A percentile compares a stretch with the other conserved stretches of the same genome.
These are phyloP conservation scores for Curvularia sp. DNA, from an alignment of 2,329 filamentous ascomycete genomes.

Conservation along the genomic window DNA sequence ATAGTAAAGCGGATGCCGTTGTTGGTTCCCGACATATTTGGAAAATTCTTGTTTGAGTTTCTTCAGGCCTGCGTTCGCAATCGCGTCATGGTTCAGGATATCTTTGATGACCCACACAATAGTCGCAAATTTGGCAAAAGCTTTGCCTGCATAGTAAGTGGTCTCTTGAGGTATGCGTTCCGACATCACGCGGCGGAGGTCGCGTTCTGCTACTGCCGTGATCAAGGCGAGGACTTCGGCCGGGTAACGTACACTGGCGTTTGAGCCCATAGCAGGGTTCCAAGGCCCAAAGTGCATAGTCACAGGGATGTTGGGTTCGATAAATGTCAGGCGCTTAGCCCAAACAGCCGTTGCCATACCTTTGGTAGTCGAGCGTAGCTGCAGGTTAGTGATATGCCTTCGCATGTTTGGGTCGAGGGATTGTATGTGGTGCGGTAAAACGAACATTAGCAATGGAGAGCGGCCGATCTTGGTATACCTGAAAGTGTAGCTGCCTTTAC, in stretches of 20 bases:
- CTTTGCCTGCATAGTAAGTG: conserved; percentile 89
- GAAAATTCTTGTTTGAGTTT: conserved; percentile 58
- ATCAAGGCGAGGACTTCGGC: conserved; percentile 67
- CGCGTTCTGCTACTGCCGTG: conserved; percentile 68
- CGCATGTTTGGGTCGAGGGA: conserved; percentile 71
- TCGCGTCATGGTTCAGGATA: conserved; percentile 64
- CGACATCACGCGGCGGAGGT: conserved; percentile 79
- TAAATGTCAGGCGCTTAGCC: conserved; percentile 67
- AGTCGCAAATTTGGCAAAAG: conserved; percentile 52
- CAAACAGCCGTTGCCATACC: conserved; percentile 76
- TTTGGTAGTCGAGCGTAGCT: conserved; percentile 83
- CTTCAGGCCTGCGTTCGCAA: conserved; percentile 58
- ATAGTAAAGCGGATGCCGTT: conserved; percentile 61
- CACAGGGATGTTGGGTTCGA: conserved; percentile 74
- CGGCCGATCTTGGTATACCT: conserved; percentile 75
- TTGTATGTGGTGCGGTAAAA: conserved; percentile 82
- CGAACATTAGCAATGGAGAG: conserved; percentile 79
- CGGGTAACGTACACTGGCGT: conserved; percentile 46
- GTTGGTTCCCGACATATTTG: conserved; percentile 56
- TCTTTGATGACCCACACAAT: conserved; percentile 58
- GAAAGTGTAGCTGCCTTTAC: conserved; percentile 72
- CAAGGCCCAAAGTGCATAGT: conserved; percentile 82
- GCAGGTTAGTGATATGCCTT: conserved; percentile 60
- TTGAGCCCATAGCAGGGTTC: conserved; percentile 60
- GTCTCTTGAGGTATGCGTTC: conserved; percentile 77